These are phyloP conservation scores for Apiotrichum sp. DNA, from an alignment of 1,284 basidiomycete genomes.

Conservation along the genomic window DNA sequence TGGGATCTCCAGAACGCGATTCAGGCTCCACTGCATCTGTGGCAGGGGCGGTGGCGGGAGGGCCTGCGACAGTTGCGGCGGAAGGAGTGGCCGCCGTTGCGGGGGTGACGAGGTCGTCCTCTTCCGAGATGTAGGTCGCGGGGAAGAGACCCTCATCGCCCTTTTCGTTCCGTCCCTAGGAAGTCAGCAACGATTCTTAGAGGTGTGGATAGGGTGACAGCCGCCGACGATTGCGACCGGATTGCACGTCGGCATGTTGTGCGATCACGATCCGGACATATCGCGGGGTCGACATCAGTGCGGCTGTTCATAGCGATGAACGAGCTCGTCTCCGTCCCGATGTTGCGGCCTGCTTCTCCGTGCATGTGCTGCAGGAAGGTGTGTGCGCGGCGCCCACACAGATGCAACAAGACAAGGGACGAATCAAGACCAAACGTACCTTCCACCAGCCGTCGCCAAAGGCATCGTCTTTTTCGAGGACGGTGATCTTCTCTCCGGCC, in stretches of 20 bases:
- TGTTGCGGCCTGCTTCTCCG: too few relatives aligned
- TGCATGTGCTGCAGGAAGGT: too few relatives aligned
- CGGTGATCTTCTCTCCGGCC: slow-evolving; percentile 78
- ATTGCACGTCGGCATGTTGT: background rate
- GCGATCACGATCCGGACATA: too few relatives aligned
- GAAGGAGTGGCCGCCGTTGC: background rate
- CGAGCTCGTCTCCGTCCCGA: too few relatives aligned
- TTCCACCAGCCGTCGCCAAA: slow-evolving; percentile 99
- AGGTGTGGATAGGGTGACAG: too few relatives aligned
- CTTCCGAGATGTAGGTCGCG: slow-evolving; percentile 72
- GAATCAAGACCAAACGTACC: slow-evolving; percentile 53
- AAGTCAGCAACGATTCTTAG: slow-evolving; percentile 4
- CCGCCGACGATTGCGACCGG: background rate
- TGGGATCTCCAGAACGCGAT: background rate
- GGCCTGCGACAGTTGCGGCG: background rate
- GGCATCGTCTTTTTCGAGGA: slow-evolving; percentile 87
- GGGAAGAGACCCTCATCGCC: slow-evolving; percentile 88
- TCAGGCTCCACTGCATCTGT: background rate
- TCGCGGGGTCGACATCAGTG: too few relatives aligned
- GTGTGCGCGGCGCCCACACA: too few relatives aligned
- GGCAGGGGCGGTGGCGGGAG: background rate
- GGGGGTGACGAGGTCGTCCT: background rate
- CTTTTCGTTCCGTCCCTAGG: slow-evolving; percentile 72
- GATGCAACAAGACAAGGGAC: too few relatives aligned
- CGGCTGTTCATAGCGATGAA: too few relatives aligned